Conservation (phyloP, 169 alveolate genomes). For the Plasmodium billcollinsi region DNA sequence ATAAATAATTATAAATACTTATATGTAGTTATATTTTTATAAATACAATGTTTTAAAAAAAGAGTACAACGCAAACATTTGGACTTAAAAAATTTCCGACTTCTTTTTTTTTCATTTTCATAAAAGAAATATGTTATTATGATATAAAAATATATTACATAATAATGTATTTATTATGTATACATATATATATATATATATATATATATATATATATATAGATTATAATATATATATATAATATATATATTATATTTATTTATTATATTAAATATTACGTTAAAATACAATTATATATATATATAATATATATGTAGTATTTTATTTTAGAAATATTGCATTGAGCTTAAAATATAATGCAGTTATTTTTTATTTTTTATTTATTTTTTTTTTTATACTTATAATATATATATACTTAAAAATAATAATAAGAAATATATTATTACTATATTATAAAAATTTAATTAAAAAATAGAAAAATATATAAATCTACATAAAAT, state of each 20-base stretch:
- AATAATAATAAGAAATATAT: too few relatives aligned
- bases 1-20: neutral
- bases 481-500: too few relatives aligned
- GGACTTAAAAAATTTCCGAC: slow-evolving; percentile 30
- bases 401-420: too few relatives aligned
- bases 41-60: slow-evolving; percentile 6
- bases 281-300: neutral
- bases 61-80: slow-evolving; percentile 44
- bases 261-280: neutral
- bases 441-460: too few relatives aligned
- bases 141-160: slow-evolving; percentile 8
- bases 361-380: too few relatives aligned
- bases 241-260: neutral
- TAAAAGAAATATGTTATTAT: neutral
- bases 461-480: too few relatives aligned
- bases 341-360: too few relatives aligned
- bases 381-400: too few relatives aligned
- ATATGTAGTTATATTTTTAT: slow-evolving; percentile 1
- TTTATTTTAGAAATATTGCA: too few relatives aligned
- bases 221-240: neutral
- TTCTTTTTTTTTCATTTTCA: slow-evolving; percentile 29
- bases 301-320: too few relatives aligned
- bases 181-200: slow-evolving; percentile 1
- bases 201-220: neutral
- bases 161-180: neutral